Evolutionary conservation across 2,329 filamentous ascomycete species (phyloP), one percentile per base, ranked within the genome.

Genomic region (Chrysoporthe austroafricana): DNA sequence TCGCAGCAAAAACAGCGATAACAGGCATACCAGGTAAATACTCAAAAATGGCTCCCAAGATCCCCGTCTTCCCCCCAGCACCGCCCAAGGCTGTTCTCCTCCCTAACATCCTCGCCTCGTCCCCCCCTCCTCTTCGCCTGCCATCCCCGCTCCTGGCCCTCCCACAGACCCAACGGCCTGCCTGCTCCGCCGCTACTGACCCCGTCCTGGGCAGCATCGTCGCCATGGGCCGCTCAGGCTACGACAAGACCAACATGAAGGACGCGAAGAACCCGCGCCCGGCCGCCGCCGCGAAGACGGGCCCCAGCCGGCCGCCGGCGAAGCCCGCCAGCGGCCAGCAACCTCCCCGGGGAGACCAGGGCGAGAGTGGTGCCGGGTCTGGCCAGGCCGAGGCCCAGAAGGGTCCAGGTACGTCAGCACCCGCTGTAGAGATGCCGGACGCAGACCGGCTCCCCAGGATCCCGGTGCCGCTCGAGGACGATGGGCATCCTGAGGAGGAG

Each of bases 241-340:
- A 69, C 18, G 67, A 69, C 57, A 67, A 57, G 18, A 67, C 67
- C 26, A 62, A 64, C 14, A 69, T 69, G 64, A 52, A 21, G 36
- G 34, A 57, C 34, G 61, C 67, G 1, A 34, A 36, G 14, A 59
- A 62, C 21, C 57, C 57, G 6, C 61, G 67, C 18, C 44, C 57
- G 6, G 64, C 64, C 39, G 56, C 64, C 39, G 56, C 14, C 18
- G n/a, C 46, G 11, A 44, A 56, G 16, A n/a, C 4, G n/a, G 32
- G n/a, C 6, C 42, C 13, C n/a, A 39, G 18, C 11, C 5, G 39
- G 3, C n/a, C 34, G 26, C 43, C 9, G 26, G 39, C 36, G 4
- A 39, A 44, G 36, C 2, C 7, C n/a, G 36, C 39, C 36, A 21
- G 18, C 18, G 21, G n/a, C 14, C 52, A 42, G 3, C 34, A 44